These are phyloP conservation scores for Chrysoporthe puriensis DNA, from an alignment of 2,329 filamentous ascomycete genomes.

Conservation along the genomic window DNA sequence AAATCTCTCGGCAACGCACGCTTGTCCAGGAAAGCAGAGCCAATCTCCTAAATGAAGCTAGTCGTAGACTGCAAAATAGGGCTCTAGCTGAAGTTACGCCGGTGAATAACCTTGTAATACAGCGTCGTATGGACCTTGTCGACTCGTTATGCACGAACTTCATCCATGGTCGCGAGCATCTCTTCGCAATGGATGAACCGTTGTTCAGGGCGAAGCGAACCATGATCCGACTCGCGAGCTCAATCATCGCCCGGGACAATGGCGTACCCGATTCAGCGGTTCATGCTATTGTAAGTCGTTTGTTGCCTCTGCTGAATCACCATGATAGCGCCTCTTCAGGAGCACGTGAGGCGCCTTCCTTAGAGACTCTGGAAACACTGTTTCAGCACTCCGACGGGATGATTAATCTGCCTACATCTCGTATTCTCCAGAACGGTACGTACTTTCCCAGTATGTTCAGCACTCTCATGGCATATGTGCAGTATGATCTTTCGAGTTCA, in stretches of 20 bases:
- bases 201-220: not conserved
- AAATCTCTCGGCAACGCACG: not conserved
- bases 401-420: not conserved
- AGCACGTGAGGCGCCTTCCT: not conserved
- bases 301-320: not conserved
- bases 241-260: not conserved
- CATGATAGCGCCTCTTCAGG: not conserved
- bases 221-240: not conserved
- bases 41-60: not conserved
- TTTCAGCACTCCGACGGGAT: not conserved
- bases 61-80: not conserved
- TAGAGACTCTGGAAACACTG: not conserved
- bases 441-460: not conserved
- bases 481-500: not conserved
- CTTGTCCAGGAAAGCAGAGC: not conserved
- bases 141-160: not conserved
- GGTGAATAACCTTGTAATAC: no score
- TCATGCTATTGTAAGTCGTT: not conserved
- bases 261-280: not conserved
- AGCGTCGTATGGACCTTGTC: not conserved
- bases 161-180: not conserved
- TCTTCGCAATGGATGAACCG: not conserved
- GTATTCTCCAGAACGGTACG: not conserved
- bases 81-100: no score
- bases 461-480: not conserved